Base-by-base conservation (phyloP, 176 grass and related monocot genomes). In the Bothriochloa decipiens region DNA sequence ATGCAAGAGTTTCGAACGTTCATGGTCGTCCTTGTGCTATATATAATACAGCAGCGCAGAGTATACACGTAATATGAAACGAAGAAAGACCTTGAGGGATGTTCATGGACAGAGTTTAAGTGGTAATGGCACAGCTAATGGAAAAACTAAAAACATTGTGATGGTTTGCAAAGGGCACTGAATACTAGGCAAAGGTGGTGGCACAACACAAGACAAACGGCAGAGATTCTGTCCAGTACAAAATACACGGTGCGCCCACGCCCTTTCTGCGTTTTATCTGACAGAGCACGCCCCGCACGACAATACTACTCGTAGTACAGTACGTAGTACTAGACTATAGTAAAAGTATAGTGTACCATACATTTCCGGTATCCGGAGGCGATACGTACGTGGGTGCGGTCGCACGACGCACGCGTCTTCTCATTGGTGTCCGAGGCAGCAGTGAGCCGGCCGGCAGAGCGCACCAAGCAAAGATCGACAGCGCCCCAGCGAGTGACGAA, bases 181-280 rank as follows among this genome's bases (percentile, higher is more conserved):
- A 77, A 62, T 62, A 27, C 75, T 61, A 41, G 33, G 75, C 53
- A 77, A 41, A 62, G 53, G 18, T 8, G 27, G 72, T 53, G 27
- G 46, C 67, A 40, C 67, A 43, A n/a, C 11, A 41, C 67, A 23
- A 46, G 10, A 6, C 36, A 46, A 6, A 22, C 10, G 55, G 12
- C 78, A 36, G 27, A 68, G 63, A 80, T 68, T 80, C 78, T 35
- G 28, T 52, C 27, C 27, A 29, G 77, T 67, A 65, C 23, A 45
- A 43, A 28, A 78, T 4, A 55, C 39, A 22, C 20, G 4, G 55
- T 11, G 10, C n/a, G n/a, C 57, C 57, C 57, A 61, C 57, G 55
- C 22, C 53, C 22, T 25, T 25, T 1, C 22, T 25, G 55, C 22
- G 4, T 60, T 23, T 60, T 6, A 58, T 7, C 53, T 58, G 47